Conservation (phyloP, 352 stramenopile species). For the Globisporangium radiosum region DNA sequence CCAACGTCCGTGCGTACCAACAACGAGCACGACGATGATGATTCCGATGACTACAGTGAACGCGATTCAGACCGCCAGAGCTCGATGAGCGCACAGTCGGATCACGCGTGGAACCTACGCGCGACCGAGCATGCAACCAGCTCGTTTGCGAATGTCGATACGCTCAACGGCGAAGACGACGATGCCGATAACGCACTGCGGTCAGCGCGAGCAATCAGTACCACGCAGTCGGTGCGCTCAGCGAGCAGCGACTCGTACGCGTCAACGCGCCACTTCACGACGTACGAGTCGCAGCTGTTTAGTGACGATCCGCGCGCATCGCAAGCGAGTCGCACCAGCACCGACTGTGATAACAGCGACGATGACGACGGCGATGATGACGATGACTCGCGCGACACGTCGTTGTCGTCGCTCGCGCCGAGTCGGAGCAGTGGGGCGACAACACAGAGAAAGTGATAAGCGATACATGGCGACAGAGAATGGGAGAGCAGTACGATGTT, state of each 20-base stretch:
- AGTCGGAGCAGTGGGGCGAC: not conserved
- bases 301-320: constrained; percentile 7
- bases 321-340: constrained; percentile 10
- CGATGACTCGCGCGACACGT: not conserved
- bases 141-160: constrained; percentile 1
- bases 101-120: constrained; percentile 3
- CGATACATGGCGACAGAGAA: too few relatives aligned
- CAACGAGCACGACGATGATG: constrained; percentile 1
- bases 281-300: constrained; percentile 15
- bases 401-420: not conserved
- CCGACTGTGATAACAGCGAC: not conserved
- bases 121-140: not conserved
- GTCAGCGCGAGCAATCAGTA: constrained; percentile 1
- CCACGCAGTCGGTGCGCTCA: constrained; percentile 12
- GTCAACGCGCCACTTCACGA: constrained; percentile 12
- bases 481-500: too few relatives aligned
- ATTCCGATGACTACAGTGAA: not conserved
- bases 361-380: constrained; percentile 13
- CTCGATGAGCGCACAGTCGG: constrained; percentile 1
- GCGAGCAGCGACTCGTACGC: constrained; percentile 22
- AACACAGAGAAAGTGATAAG: too few relatives aligned
- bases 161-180: not conserved
- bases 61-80: not conserved
- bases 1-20: constrained; percentile 1
- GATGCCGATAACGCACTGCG: not conserved